These are phyloP conservation scores for Plasmodium vivax DNA, from an alignment of 169 alveolate species.

Conservation along the genomic window DNA sequence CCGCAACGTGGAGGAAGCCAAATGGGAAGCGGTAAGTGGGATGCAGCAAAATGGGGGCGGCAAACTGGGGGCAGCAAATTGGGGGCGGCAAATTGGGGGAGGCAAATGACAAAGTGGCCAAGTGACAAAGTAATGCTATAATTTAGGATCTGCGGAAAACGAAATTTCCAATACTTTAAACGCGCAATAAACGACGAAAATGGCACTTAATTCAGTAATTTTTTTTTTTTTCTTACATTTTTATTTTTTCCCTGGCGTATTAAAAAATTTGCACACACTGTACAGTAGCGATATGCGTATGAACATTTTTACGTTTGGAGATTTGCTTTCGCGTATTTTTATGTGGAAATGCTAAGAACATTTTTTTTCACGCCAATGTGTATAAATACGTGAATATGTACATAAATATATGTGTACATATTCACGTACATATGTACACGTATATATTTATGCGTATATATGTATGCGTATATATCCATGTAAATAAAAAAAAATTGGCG, in stretches of 20 bases:
- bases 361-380: background rate
- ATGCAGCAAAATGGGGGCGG: background rate
- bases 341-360: background rate
- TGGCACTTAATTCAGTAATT: background rate
- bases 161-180: constrained; percentile 17
- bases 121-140: background rate
- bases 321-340: background rate
- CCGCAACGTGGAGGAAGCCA: background rate
- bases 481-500: constrained; percentile 1
- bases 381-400: background rate
- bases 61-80: background rate
- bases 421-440: background rate
- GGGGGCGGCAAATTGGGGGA: background rate
- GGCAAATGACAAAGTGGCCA: background rate
- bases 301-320: background rate
- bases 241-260: constrained; percentile 11
- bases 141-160: background rate
- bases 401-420: background rate
- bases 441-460: background rate
- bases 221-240: constrained; percentile 18
- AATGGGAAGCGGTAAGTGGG: background rate
- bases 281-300: constrained; percentile 1
- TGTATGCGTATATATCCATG: background rate
- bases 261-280: constrained; percentile 55
- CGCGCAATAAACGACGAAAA: constrained; percentile 4